Evolutionary conservation across 2,329 filamentous ascomycete species (phyloP), one percentile per base, ranked within the genome.

Genomic region (Amylocarpus encephaloides): DNA sequence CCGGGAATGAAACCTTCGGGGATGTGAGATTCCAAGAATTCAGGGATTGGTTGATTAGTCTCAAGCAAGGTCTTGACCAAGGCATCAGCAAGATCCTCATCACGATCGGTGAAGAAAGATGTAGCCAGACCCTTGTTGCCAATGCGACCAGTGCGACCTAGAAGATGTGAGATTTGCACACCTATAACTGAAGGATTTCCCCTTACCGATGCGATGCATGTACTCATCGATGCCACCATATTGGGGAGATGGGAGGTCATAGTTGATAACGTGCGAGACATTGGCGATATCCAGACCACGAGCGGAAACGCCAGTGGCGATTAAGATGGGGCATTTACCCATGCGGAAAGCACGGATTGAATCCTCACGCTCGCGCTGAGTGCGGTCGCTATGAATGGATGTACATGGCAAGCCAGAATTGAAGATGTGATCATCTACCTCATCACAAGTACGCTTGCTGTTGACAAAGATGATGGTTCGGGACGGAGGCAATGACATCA

Each of bases 191-290:
- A 12, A 12, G 15, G 15, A 26, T 22, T 32, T 6, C 19, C 19
- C 64, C 76, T 70, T 80, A 88, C 86, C 93, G 65, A 97, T 97
- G 11, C 93, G 88, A 65, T 98, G 93, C 22, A 86, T 83, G 61
- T 97, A 98, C 66, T 97, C 93, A 43, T 88, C 83, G 49, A 96
- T 95, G 2, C 91, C 92, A n/a, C 89, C 90, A 59, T 92, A 78
- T 1, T 81, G 73, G 39, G 75, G 70, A 5, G 76, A 82, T 0
- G 92, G 92, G 1, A 97, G 73, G 54, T 97, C 91, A 60, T 83
- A 97, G 70, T 98, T 97, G 76, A 98, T 85, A 53, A 98, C 86
- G 57, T 95, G 89, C 73, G 84, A 82, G 5, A 97, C 85, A 57
- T 93, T 89, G 51, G 80, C 80, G 33, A 96, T 85, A 60, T 97